Conservation (phyloP, 1,284 basidiomycete species). For the Dichomitus squalens region DNA sequence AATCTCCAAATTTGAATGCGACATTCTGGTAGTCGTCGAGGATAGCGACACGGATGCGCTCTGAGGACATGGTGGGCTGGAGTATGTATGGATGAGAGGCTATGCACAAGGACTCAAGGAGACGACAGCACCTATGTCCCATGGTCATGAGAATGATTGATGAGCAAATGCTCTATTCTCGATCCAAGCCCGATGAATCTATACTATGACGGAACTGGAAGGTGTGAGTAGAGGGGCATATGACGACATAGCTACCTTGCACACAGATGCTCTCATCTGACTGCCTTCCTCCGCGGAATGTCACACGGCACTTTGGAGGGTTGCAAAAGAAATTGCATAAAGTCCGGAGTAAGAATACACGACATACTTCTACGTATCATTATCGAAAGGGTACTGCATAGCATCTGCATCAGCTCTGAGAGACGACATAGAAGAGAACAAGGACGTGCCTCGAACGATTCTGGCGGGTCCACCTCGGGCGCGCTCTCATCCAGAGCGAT, state of each 20-base stretch:
- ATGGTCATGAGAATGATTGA: constrained; percentile 3
- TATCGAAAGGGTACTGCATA: constrained; percentile 62
- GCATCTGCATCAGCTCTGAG: constrained; percentile 18
- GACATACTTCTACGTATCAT: constrained; percentile 48
- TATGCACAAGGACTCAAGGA: too few relatives aligned
- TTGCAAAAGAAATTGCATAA: constrained; percentile 11
- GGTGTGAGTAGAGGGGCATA: constrained; percentile 8
- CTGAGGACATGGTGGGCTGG: constrained; percentile 16
- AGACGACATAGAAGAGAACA: constrained; percentile 1
- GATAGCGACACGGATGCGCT: constrained; percentile 45
- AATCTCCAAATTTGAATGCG: constrained; percentile 52
- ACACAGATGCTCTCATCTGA: neutral
- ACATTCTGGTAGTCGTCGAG: constrained; percentile 68
- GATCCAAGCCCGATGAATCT: constrained; percentile 2
- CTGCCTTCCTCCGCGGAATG: neutral
- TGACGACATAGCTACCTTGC: constrained; percentile 14
- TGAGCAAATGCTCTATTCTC: constrained; percentile 7
- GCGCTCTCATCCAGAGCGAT: constrained; percentile 71
- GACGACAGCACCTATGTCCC: neutral
- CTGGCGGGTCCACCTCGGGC: constrained; percentile 79
- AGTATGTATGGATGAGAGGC: neutral
- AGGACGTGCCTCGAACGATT: constrained; percentile 73
- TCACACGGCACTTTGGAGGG: neutral
- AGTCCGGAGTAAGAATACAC: constrained; percentile 24
- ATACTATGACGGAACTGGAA: neutral